Evolutionary conservation across 306 rosid species (phyloP), one percentile per base, ranked within the genome.

Genomic region (Malus orientalis): DNA sequence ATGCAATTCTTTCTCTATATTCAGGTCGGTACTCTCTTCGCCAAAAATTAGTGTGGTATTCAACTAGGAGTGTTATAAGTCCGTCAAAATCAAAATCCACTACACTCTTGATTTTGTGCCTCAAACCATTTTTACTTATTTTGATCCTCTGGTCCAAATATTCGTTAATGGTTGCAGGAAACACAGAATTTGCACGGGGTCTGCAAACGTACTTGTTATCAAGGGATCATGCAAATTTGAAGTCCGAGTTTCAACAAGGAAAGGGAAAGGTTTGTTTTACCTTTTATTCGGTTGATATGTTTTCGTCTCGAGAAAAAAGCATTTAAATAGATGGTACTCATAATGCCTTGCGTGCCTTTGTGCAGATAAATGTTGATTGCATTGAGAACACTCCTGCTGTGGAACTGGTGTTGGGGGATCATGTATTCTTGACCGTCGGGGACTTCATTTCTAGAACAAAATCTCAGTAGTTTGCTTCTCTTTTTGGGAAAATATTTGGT

Each of bases 191-290:
- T 12, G 81, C 88, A 33, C 80, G 61, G 51, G 76, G 82, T 72
- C 82, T 92, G 44, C 81, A 88, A 81, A 80, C 80, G 7, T 95
- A 88, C 78, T 80, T 95, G 65, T 69, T 87, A 60, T 92, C 98
- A 18, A 89, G 92, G 76, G 97, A 92, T 85, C 79, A 89, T 84
- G 62, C 85, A 73, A 87, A 83, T 83, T 82, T 95, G 88, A 95
- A 89, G 84, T 80, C 81, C 0, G 93, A 89, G 87, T 92, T 89
- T 81, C 97, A 88, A 47, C 54, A 63, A 18, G 89, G 96, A 82
- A 84, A 83, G 64, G 93, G 97, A 73, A 95, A 95, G 97, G 98
- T 94, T 72, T 76, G 85, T 82, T 78, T 78, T 58, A n/a, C 54
- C 10, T 63, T 23, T 6, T n/a, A 6, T 1, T 6, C 67, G 10